A percentile compares a stretch with the other conserved stretches of the same genome.
Conservation (phyloP, 306 rosid genomes). For the peach (Prunus persica) region Prunus_persica_NCBIv2 NC_034016.1:18346501-18347000, state of each 20-base stretch:
- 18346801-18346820: slow-evolving; percentile 43
- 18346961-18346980: slow-evolving; percentile 56
- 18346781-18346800: slow-evolving; percentile 57
- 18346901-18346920: slow-evolving; percentile 36
- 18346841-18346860: slow-evolving; percentile 38
- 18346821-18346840: slow-evolving; percentile 31
- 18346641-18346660: not conserved
- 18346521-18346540: slow-evolving; percentile 21
- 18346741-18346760: not conserved
- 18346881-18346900: slow-evolving; percentile 62
- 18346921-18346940: slow-evolving; percentile 80
- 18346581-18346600: not conserved
- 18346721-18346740: slow-evolving; percentile 6
- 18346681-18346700: not conserved
- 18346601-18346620: not conserved
- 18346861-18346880: slow-evolving; percentile 41
- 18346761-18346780: slow-evolving; percentile 46
- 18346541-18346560: slow-evolving; percentile 11
- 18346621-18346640: not conserved
- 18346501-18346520: not conserved
- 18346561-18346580: not conserved
- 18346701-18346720: slow-evolving; percentile 20
- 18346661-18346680: slow-evolving; percentile 11
- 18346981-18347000: slow-evolving; percentile 79
- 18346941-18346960: slow-evolving; percentile 60